Base-by-base conservation (phyloP, 176 grass and related monocot species). In the Cocos nucifera region DNA sequence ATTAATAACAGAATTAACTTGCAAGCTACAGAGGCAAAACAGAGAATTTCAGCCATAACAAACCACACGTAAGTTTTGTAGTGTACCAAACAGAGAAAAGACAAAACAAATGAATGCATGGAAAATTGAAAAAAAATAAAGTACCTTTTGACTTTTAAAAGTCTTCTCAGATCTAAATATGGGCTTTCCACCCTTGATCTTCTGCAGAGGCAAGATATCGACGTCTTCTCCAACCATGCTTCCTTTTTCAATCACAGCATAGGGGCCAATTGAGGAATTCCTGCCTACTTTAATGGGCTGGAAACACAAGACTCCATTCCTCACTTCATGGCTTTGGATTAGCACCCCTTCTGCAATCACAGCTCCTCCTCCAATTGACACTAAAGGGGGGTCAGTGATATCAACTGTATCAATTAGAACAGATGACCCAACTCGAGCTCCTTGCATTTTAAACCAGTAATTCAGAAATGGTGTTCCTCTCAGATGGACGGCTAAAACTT, bases 401-500 rank as follows among this genome's bases (percentile, higher is more conserved):
- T 84, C 80, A 35, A 89, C 19, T 0, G 85, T 89, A 50, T 89
- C 85, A n/a, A 89, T 80, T 50, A 89, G 44, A 70, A 80, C 85
- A 70, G 70, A 77, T 71, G 85, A 66, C 15, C 80, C 77, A 15
- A 89, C 69, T n/a, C 65, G 85, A 74, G 85, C 80, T 70, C 80
- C 85, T 74, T 74, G 73, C 77, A 89, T 84, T 69, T 59, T 77
- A 74, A 80, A 76, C 85, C 85, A 89, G 58, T 80, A 84, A 69
- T 89, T 89, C 51, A 89, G 61, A 69, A 82, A 89, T 21, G 76
- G 4, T 55, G 85, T 89, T 28, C 80, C 85, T 67, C 79, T 89
- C 12, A 84, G 85, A 70, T 84, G 74, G 22, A 84, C 80, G 55
- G 77, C 80, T 55, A 89, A 23, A 65, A 84, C 26, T 74, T 89